These are phyloP conservation scores for Saitoella complicata DNA, from an alignment of 805 yeast genomes.

Conservation along the genomic window DNA sequence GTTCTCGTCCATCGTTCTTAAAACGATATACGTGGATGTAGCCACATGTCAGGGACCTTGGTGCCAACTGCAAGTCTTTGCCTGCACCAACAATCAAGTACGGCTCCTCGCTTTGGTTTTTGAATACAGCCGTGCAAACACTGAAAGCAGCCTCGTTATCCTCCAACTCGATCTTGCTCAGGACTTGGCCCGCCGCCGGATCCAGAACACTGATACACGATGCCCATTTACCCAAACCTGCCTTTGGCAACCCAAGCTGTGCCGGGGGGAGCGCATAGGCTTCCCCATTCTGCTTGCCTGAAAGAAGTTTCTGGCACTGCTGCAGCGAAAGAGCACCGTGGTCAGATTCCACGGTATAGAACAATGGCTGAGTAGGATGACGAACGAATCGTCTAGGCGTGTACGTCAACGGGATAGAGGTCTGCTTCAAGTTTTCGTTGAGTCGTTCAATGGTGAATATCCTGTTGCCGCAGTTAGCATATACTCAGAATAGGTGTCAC, in stretches of 20 bases:
- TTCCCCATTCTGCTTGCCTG: neutral
- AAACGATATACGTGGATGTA: conserved; percentile 18
- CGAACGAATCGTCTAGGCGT: conserved; percentile 32
- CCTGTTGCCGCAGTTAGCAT: conserved; percentile 1
- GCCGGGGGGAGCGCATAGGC: conserved; percentile 1
- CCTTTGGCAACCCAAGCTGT: conserved; percentile 26
- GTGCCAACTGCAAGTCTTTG: conserved; percentile 15
- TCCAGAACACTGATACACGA: conserved; percentile 40
- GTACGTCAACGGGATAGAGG: conserved; percentile 30
- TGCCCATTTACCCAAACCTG: conserved; percentile 24
- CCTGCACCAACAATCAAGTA: conserved; percentile 18
- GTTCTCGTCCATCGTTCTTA: conserved; percentile 21
- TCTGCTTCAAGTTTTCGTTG: conserved; percentile 18
- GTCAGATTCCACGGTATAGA: conserved; percentile 34
- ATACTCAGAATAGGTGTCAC: conserved; percentile 31
- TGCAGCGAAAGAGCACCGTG: conserved; percentile 16
- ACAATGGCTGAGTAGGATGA: conserved; percentile 12
- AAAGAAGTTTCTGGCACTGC: neutral
- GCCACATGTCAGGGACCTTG: conserved; percentile 14
- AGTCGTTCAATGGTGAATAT: conserved; percentile 14
- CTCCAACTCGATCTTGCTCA: conserved; percentile 31
- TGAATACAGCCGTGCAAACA: conserved; percentile 23
- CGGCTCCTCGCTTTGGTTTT: conserved; percentile 3
- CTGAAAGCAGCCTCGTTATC: conserved; percentile 30
- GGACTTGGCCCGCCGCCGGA: conserved; percentile 20